These are phyloP conservation scores for Imleria badia DNA, from an alignment of 768 basidiomycete species.

Conservation along the genomic window DNA sequence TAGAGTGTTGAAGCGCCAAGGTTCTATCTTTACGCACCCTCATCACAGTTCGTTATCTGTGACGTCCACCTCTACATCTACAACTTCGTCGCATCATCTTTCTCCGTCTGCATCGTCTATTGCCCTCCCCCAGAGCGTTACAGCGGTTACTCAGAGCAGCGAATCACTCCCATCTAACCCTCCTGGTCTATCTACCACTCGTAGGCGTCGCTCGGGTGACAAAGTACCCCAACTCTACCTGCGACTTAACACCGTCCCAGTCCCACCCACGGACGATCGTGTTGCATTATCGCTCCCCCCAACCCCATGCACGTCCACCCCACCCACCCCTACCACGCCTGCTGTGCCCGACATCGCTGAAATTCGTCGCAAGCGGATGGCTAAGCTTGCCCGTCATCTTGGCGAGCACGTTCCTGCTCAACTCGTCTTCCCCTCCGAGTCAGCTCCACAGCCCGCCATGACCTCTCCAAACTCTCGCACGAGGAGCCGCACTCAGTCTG, in stretches of 20 bases:
- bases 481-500: conserved; percentile 19
- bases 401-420: conserved; percentile 61
- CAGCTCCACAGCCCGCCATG: not conserved
- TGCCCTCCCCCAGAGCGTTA: conserved; percentile 2
- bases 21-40: conserved; percentile 30
- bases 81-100: conserved; percentile 4
- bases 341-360: conserved; percentile 29
- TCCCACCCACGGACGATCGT: conserved; percentile 11
- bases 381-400: conserved; percentile 55
- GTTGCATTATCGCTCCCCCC: conserved; percentile 10
- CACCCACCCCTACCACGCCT: conserved; percentile 23
- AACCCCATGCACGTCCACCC: conserved; percentile 10
- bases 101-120: conserved; percentile 23
- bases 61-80: conserved; percentile 16
- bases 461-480: not conserved
- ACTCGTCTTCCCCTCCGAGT: conserved; percentile 40
- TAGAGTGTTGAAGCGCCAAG: conserved; percentile 30
- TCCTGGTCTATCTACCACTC: conserved; percentile 20
- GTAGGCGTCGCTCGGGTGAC: conserved; percentile 7
- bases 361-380: conserved; percentile 49
- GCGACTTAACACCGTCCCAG: conserved; percentile 18
- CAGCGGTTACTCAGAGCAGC: not conserved
- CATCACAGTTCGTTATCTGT: conserved; percentile 22
- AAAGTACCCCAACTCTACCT: conserved; percentile 25
- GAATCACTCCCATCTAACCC: conserved; percentile 13